Evolutionary conservation across 106 monocot genomes (phyloP).

Genomic region (Dioscorea zingiberensis): DNA sequence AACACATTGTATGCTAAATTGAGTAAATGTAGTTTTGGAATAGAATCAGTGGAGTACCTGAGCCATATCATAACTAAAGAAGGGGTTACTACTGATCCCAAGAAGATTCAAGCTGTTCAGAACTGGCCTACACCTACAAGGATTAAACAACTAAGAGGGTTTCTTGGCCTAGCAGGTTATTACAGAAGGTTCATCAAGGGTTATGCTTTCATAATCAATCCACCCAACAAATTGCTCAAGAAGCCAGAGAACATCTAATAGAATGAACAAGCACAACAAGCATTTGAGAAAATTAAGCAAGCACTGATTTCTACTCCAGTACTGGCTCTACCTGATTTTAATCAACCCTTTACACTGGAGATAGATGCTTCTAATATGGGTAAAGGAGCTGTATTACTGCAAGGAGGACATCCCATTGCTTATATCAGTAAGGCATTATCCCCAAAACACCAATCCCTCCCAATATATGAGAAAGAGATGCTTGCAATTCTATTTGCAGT

Average conservation of each 20-base stretch:
- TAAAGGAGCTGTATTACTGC: conserved; percentile 6
- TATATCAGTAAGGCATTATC: neutral
- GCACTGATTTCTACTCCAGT: neutral
- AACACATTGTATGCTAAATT: too few relatives aligned
- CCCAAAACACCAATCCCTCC: too few relatives aligned
- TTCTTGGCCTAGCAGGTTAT: conserved; percentile 12
- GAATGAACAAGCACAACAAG: too few relatives aligned
- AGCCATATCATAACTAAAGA: too few relatives aligned
- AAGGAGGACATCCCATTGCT: neutral
- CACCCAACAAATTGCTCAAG: too few relatives aligned
- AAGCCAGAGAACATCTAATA: too few relatives aligned
- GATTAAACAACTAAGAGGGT: neutral
- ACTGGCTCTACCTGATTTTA: neutral
- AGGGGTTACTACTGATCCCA: too few relatives aligned
- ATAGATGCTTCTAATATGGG: conserved; percentile 4
- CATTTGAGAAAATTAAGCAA: neutral
- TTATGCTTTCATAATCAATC: neutral
- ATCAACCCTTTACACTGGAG: neutral
- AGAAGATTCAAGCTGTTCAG: neutral
- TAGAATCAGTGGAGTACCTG: too few relatives aligned
- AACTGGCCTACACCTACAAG: neutral
- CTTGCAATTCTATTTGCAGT: too few relatives aligned
- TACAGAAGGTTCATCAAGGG: too few relatives aligned
- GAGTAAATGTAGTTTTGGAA: too few relatives aligned
- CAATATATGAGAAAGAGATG: too few relatives aligned